Base-by-base conservation (phyloP, 1,284 basidiomycete species). In the Volvariella volvacea region DNA sequence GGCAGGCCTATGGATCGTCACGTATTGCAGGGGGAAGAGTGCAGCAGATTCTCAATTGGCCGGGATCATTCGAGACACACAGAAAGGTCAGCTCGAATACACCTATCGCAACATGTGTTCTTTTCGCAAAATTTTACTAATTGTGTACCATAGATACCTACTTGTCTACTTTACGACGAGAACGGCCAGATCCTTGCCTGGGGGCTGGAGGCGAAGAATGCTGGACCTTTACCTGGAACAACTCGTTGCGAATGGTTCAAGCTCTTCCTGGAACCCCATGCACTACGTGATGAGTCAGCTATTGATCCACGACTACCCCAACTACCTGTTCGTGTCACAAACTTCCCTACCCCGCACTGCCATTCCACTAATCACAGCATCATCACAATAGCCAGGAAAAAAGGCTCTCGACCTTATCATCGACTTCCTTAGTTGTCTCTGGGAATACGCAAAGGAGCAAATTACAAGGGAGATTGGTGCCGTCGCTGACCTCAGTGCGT, bases 371-470 rank as follows among this genome's bases (percentile, higher is more conserved):
- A 36, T 41, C 39, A 6, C 12, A 6, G 12, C 25, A 28, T 6
- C 48, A 34, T 41, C 50, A 37, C 49, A 41, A 43, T 53, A 88
- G 87, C 74, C 72, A 37, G 83, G 83, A 19, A 91, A 92, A 57
- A 70, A 67, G 42, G 76, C 87, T 2, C 67, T 83, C 50, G 80
- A 90, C 58, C 67, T 89, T 51, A 86, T 92, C 48, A 66, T 84
- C 32, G 89, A 90, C 59, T 91, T 86, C 60, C 65, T 91, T 41
- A 74, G 75, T 37, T 84, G 81, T 55, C 66, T 92, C 38, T 91
- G 88, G 87, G 81, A 84, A 54, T 85, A 90, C 55, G 86, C 86
- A 12, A 88, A 85, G 55, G 82, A 85, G 43, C 82, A 86, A 55
- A 90, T 91, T 53, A 88, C 84, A 14, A 75, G 78, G 45, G 84